Conservation (phyloP, 148 eudicot genomes). For the Cornus controversa region DNA sequence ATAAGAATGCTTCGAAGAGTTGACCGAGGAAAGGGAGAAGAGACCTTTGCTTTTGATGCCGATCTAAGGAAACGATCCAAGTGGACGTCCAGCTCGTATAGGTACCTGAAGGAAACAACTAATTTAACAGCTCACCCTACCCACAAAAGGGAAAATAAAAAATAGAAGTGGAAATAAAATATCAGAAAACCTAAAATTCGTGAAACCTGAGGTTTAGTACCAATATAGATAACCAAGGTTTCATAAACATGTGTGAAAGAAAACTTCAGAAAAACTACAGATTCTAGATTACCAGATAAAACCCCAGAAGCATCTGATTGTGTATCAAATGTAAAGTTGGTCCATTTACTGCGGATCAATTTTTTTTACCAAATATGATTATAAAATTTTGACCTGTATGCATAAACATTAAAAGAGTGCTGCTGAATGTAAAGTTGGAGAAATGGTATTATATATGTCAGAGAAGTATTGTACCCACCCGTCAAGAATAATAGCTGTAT, state of each 20-base stretch:
- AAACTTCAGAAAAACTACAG: background rate
- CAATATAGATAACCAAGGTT: background rate
- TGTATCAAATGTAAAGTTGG: background rate
- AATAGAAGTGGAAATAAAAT: background rate
- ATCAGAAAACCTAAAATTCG: background rate
- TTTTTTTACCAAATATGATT: background rate
- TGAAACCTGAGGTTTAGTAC: background rate
- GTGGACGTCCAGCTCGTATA: slow-evolving; percentile 76
- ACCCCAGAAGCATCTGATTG: background rate
- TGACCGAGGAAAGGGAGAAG: slow-evolving; percentile 48
- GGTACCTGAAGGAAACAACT: slow-evolving; percentile 32
- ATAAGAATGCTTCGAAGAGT: slow-evolving; percentile 60
- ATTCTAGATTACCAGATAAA: background rate
- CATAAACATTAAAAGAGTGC: background rate
- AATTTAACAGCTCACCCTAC: background rate
- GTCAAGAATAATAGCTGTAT: slow-evolving; percentile 61
- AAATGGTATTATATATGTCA: background rate
- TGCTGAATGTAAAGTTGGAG: background rate
- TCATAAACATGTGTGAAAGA: background rate
- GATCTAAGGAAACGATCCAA: slow-evolving; percentile 67
- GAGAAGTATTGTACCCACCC: slow-evolving; percentile 41
- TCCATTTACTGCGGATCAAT: background rate
- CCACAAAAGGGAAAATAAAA: background rate
- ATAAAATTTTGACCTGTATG: background rate
- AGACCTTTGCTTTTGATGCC: slow-evolving; percentile 58